Conservation (phyloP, 202 grass and related monocot genomes). For the Zoysia matrella region DNA sequence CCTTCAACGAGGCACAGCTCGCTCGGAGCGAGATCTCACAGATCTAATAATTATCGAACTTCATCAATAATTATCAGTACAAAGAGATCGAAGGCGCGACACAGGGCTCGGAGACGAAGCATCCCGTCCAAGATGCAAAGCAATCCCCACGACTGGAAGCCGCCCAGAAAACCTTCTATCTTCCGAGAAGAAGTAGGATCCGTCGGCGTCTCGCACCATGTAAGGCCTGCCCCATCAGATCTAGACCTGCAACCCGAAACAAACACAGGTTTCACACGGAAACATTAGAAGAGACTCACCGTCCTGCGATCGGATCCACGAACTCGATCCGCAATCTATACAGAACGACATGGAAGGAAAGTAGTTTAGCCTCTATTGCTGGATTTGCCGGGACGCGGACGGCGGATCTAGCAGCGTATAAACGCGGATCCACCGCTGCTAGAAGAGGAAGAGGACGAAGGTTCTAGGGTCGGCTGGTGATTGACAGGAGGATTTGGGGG, state of each 20-base stretch:
- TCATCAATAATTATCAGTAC: conserved; percentile 57
- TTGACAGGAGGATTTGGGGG: not conserved
- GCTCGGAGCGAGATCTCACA: conserved; percentile 23
- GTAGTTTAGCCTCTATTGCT: not conserved
- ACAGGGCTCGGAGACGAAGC: not conserved
- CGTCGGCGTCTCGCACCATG: not conserved
- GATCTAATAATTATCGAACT: conserved; percentile 64
- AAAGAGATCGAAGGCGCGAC: conserved; percentile 24
- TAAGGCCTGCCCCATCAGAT: not conserved
- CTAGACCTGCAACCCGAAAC: conserved; percentile 14
- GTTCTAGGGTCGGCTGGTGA: not conserved
- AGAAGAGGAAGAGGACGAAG: not conserved
- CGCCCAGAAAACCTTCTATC: not conserved
- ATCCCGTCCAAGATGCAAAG: not conserved
- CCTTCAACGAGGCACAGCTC: conserved; percentile 11
- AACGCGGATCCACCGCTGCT: not conserved
- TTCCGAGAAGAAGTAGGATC: not conserved
- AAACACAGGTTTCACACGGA: not conserved
- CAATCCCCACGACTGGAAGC: accelerated
- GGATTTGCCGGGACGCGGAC: not conserved
- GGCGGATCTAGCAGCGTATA: not conserved
- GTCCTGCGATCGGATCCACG: no score
- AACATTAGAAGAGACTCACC: not conserved
- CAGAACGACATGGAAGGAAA: not conserved
- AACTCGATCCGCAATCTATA: not conserved